A percentile compares a stretch with the other conserved stretches of the same genome.
These are phyloP conservation scores for Ceratocystis ficicola DNA, from an alignment of 2,329 filamentous ascomycete genomes.

Conservation along the genomic window DNA sequence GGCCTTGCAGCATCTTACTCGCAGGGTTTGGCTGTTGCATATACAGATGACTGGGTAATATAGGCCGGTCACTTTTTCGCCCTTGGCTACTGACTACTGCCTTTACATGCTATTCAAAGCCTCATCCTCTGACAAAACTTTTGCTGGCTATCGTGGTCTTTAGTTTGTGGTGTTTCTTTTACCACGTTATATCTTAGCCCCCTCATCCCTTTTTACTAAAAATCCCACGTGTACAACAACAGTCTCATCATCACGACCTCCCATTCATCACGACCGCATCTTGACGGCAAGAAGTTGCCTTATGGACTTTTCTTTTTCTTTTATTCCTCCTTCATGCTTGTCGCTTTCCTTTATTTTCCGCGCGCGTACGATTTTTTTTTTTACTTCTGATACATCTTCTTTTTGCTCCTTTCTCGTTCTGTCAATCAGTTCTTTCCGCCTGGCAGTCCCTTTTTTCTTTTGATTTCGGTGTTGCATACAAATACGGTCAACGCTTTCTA, in stretches of 20 bases:
- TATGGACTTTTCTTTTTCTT: background rate
- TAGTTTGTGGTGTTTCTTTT: background rate
- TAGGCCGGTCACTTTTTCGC: background rate
- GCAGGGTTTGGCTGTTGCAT: background rate
- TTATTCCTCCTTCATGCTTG: constrained; percentile 2
- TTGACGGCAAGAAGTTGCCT: constrained; percentile 5
- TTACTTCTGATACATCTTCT: constrained; percentile 7
- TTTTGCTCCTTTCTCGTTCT: background rate
- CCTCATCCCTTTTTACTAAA: background rate
- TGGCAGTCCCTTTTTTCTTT: background rate
- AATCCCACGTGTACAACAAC: constrained; percentile 8
- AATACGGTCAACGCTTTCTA: background rate
- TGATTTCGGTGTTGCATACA: background rate
- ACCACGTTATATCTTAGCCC: background rate
- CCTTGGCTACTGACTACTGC: background rate
- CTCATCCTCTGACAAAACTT: background rate
- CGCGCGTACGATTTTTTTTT: constrained; percentile 6
- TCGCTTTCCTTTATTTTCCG: constrained; percentile 16
- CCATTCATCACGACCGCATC: constrained; percentile 1
- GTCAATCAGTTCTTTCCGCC: background rate
- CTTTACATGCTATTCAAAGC: background rate
- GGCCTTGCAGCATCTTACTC: background rate
- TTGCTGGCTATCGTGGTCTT: background rate
- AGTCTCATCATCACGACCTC: constrained; percentile 12
- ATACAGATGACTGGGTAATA: background rate